A percentile compares a stretch with the other conserved stretches of the same genome.
Evolutionary conservation across 768 basidiomycete species (phyloP).

Genomic region (Calocybe indica): DNA sequence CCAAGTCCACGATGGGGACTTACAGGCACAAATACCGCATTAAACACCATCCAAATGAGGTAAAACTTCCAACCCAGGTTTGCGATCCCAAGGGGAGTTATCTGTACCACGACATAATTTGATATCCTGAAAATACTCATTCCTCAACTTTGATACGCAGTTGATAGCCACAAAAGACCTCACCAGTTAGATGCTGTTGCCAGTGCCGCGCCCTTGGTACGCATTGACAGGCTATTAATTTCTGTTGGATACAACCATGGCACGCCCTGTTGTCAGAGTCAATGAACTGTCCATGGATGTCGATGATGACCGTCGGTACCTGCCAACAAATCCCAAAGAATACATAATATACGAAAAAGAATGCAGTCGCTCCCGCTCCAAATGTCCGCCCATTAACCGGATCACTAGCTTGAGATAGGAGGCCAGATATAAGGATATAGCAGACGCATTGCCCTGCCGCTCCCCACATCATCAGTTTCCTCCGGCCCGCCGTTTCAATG

Average conservation of each 20-base stretch:
- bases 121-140: constrained; percentile 28
- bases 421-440: constrained; percentile 36
- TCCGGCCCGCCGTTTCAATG: constrained; percentile 42
- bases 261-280: constrained; percentile 27
- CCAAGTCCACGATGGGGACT: constrained; percentile 5
- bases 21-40: constrained; percentile 43
- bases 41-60: constrained; percentile 43
- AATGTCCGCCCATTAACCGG: constrained; percentile 24
- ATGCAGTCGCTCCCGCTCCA: constrained; percentile 38
- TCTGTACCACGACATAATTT: constrained; percentile 46
- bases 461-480: constrained; percentile 50
- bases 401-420: constrained; percentile 31
- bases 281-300: neutral
- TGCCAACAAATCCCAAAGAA: constrained; percentile 51
- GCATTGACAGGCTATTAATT: constrained; percentile 45
- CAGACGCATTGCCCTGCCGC: constrained; percentile 44
- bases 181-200: constrained; percentile 45
- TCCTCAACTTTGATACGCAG: neutral
- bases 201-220: constrained; percentile 42
- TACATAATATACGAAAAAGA: constrained; percentile 46
- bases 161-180: neutral
- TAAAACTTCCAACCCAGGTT: constrained; percentile 45
- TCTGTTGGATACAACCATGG: constrained; percentile 48
- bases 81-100: constrained; percentile 40
- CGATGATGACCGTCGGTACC: constrained; percentile 17